Evolutionary conservation across 1,139 yeast genomes (phyloP), one percentile per base, ranked within the genome.

Genomic region (Magnusiomyces clavatus): DNA sequence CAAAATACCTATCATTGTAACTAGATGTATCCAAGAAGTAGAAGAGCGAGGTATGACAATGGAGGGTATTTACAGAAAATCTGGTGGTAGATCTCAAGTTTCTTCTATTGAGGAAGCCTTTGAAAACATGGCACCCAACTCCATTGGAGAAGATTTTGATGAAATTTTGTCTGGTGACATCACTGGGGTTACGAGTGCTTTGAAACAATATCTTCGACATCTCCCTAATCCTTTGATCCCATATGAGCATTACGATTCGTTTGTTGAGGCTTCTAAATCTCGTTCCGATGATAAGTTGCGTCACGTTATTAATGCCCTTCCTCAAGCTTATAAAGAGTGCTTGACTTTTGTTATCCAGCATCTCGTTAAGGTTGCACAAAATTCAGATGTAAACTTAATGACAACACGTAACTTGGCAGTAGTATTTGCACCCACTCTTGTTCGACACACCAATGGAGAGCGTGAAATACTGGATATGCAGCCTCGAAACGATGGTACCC

Each of bases 401-500:
- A 86, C 80, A 36, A 72, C 78, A 58, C 81, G 82, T 65, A 89
- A 94, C 62, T 69, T 94, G 54, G 85, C 96, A 1, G 92, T 94
- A 49, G 96, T 92, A 16, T 92, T 92, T 74, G 96, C 97, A 0
- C 98, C 99, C 1, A 89, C 97, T 2, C 72, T 92, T 50, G 86
- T 89, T 0, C 75, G 97, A 55, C 96, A 89, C 60, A 73, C 76
- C 56, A 77, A 82, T 29, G 95, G 96, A 3, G 89, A 86, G 58
- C 78, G 85, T 56, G 98, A 94, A 66, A 81, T 92, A 69, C 64
- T 75, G 51, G 98, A 92, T 65, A 89, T 89, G 88, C 86, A 84
- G 24, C 77, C 81, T 54, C 78, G 95, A 64, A 89, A 88, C 60
- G 85, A 80, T 49, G 80, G 84, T 39, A 84, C 95, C 3, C 96